phyloP scores from a whole-genome alignment of 805 yeast genomes.

The Zygosaccharomyces gambellarensis region DNA sequence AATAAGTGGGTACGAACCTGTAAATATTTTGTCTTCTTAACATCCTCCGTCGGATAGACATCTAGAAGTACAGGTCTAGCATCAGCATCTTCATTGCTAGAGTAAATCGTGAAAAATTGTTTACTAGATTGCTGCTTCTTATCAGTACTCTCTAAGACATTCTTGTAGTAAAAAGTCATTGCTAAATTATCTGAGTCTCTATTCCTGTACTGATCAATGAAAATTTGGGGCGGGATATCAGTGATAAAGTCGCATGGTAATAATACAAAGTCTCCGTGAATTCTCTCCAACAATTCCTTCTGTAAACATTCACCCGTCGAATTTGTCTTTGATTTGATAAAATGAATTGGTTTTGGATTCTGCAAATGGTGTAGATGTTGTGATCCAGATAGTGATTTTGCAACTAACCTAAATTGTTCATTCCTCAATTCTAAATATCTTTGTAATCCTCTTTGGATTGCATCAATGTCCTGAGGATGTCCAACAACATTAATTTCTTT shows the following conservation, averaged over 20 bases:
- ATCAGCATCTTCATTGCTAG: constrained; percentile 42
- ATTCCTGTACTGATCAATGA: constrained; percentile 78
- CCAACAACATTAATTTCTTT: constrained; percentile 61
- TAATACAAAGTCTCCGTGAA: constrained; percentile 58
- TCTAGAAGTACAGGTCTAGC: constrained; percentile 53
- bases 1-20: constrained; percentile 79
- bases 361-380: constrained; percentile 30
- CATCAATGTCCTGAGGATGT: constrained; percentile 43
- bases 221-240: constrained; percentile 82
- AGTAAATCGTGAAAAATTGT: constrained; percentile 61
- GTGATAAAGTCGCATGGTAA: constrained; percentile 94
- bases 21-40: constrained; percentile 65
- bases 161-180: constrained; percentile 69
- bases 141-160: constrained; percentile 70
- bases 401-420: constrained; percentile 27
- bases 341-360: constrained; percentile 38
- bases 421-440: constrained; percentile 42
- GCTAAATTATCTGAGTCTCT: constrained; percentile 65
- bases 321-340: constrained; percentile 43
- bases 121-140: constrained; percentile 56
- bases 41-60: constrained; percentile 60
- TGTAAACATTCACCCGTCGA: constrained; percentile 61
- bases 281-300: constrained; percentile 40
- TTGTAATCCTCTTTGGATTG: constrained; percentile 46
- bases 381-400: constrained; percentile 20